Base-by-base conservation (phyloP, 345 rosid species). In the Leavenworthia alabamica region DNA sequence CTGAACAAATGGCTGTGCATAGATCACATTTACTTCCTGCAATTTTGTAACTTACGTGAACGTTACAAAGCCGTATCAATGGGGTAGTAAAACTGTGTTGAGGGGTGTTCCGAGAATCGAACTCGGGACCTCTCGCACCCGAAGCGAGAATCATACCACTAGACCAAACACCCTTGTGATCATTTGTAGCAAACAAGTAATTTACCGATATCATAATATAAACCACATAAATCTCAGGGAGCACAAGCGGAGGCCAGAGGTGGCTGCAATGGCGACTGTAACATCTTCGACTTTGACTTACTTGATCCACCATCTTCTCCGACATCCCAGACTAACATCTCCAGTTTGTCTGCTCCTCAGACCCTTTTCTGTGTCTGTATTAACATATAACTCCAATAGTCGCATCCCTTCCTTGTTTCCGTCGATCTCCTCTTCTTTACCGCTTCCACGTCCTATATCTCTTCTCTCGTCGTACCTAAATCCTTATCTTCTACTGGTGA, bases 81-180 rank as follows among this genome's bases (percentile, higher is more conserved):
- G 22, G 22, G 2, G 22, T 20, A 20, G 22, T 20, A 20, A 20
- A 20, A 20, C 22, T 28, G 11, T 15, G 0, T 6, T 2, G 1
- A 11, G 86, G 96, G 96, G 86, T 77, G 88, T 83, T 82, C 81
- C 81, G 85, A 83, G 91, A 85, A 80, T 82, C 88, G 91, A 90
- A 85, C 94, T 82, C 91, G 75, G 80, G 84, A 73, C 89, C 91
- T 81, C 89, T 83, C 84, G 94, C 91, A 85, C 88, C 93, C 86
- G 87, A 87, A 85, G 96, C 87, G 84, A 85, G 89, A 90, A 85
- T 87, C 93, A 87, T 83, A 82, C 89, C 90, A 85, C 96, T 82
- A 82, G 92, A 86, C 90, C 89, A 90, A 85, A 81, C 87, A 81
- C 83, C 83, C 89, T 2, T 2, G 16, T 6, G 26, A 1, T 11